These are phyloP conservation scores for Pueraria montana DNA, from an alignment of 306 rosid genomes.

Conservation along the genomic window DNA sequence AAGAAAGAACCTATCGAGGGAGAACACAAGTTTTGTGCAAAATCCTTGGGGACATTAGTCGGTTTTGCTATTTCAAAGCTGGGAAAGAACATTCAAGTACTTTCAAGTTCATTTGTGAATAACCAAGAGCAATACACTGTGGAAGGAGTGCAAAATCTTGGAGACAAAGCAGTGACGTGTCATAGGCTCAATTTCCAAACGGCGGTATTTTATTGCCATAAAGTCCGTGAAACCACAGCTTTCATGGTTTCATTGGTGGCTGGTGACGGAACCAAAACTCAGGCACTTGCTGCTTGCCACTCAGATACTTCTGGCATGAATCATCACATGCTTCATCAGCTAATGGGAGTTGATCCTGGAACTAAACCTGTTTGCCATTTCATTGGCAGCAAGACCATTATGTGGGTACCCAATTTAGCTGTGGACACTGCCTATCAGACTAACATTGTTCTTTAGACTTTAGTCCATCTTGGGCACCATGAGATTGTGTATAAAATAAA, in stretches of 20 bases:
- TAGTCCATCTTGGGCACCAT: neutral
- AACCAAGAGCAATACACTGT: slow-evolving; percentile 46
- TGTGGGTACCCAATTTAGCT: neutral
- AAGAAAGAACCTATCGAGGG: neutral
- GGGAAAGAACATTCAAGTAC: slow-evolving; percentile 53
- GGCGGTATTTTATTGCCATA: slow-evolving; percentile 70
- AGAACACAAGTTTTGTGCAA: slow-evolving; percentile 35
- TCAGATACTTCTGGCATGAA: neutral
- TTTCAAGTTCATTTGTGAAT: slow-evolving; percentile 60
- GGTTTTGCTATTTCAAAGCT: slow-evolving; percentile 50
- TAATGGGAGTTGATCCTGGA: neutral
- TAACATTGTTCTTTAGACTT: neutral
- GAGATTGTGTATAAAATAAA: neutral
- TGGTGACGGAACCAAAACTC: slow-evolving; percentile 51
- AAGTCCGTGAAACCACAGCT: slow-evolving; percentile 34
- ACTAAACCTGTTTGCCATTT: neutral
- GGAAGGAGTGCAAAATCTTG: slow-evolving; percentile 51
- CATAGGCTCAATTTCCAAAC: slow-evolving; percentile 59
- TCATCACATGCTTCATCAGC: neutral
- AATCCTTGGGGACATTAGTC: slow-evolving; percentile 52
- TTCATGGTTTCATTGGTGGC: slow-evolving; percentile 55
- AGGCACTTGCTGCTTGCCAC: neutral
- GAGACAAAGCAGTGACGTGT: slow-evolving; percentile 60
- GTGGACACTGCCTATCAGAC: neutral
- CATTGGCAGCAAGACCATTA: neutral